Percentiles rank a stretch among this genome's conserved stretches.
phyloP scores from a whole-genome alignment of 2,329 filamentous ascomycete species.

The Elsinoe australis region DNA sequence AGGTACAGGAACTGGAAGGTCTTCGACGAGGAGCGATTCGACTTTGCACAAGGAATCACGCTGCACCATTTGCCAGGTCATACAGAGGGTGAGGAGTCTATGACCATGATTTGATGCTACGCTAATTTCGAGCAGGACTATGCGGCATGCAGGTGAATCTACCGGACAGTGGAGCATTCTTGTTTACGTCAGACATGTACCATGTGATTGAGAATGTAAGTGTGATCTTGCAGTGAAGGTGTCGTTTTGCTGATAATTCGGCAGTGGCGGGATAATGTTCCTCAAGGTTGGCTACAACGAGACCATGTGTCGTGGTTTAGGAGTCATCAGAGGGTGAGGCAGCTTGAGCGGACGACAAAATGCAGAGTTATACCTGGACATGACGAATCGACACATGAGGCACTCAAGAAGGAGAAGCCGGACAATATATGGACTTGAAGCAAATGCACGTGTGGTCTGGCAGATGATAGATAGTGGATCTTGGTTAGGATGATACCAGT shows the following conservation, averaged over 20 bases:
- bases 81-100: constrained; percentile 25
- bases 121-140: constrained; percentile 20
- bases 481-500: constrained; percentile 13
- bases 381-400: constrained; percentile 30
- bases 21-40: constrained; percentile 30
- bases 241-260: constrained; percentile 8
- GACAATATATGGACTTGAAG: constrained; percentile 7
- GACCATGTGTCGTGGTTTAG: constrained; percentile 33
- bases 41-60: constrained; percentile 32
- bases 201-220: constrained; percentile 33
- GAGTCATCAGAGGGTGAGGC: constrained; percentile 30
- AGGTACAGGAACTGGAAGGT: constrained; percentile 30
- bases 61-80: constrained; percentile 34
- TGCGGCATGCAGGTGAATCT: constrained; percentile 34
- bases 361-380: constrained; percentile 32
- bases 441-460: not conserved
- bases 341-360: constrained; percentile 27
- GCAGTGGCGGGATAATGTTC: constrained; percentile 31
- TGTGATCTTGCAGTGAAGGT: not conserved
- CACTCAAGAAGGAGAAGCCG: constrained; percentile 24
- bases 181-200: constrained; percentile 32
- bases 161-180: constrained; percentile 28
- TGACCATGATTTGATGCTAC: not conserved
- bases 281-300: constrained; percentile 32
- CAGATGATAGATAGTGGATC: too few species aligned